phyloP scores from a whole-genome alignment of 75 land plant genomes.

The Cupressus sempervirens region DNA sequence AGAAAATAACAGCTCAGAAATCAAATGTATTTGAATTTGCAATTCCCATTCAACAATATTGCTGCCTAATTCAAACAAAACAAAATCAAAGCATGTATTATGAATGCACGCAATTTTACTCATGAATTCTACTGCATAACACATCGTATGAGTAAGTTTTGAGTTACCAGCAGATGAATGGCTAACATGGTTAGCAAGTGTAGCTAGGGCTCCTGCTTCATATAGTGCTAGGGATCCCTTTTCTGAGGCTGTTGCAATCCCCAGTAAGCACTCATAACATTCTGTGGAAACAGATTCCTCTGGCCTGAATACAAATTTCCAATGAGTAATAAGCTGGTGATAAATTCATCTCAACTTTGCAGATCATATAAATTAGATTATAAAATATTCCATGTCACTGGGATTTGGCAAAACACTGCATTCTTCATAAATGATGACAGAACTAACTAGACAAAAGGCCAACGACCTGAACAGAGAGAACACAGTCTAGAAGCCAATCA shows the following conservation, averaged over 20 bases:
- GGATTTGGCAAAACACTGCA: not conserved
- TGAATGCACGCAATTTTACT: not conserved
- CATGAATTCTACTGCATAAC: not conserved
- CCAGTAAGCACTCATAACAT: slow-evolving; percentile 71
- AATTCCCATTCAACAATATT: not conserved
- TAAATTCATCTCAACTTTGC: not conserved
- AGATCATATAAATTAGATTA: not conserved
- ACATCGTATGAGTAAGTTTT: not conserved
- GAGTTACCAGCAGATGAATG: slow-evolving; percentile 41
- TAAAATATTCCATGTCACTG: not conserved
- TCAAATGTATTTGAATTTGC: not conserved
- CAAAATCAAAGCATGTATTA: not conserved
- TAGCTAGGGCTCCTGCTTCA: slow-evolving; percentile 37
- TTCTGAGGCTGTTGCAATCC: slow-evolving; percentile 58
- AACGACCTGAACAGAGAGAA: too few species aligned
- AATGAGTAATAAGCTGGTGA: not conserved
- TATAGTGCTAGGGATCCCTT: slow-evolving; percentile 40
- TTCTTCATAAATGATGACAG: not conserved
- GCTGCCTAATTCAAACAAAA: not conserved
- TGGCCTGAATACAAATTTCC: slow-evolving; percentile 27
- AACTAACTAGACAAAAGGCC: not conserved
- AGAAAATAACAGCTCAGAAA: not conserved
- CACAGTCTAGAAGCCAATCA: too few species aligned
- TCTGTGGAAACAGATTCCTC: slow-evolving; percentile 42
- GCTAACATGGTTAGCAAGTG: slow-evolving; percentile 37